Evolutionary conservation across 352 stramenopile species (phyloP), one percentile per base, ranked within the genome.

Genomic region (Phytopythium montanum): DNA sequence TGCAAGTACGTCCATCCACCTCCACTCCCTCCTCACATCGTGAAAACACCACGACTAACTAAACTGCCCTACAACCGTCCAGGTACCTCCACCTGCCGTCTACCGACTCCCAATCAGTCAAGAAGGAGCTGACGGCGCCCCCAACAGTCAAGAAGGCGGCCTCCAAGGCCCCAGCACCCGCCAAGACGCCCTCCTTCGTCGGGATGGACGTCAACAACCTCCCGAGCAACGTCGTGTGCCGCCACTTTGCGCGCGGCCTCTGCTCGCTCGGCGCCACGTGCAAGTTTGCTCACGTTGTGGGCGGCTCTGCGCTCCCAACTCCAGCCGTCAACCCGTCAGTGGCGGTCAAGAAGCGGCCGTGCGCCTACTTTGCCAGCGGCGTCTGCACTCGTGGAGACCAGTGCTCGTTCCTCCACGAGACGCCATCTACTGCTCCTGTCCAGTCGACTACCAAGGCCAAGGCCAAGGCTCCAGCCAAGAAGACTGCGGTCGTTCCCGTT

Each of bases 1-100:
- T 93, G 83, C 81, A 93, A 93, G 77, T 88, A 73, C 56, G 72
- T 78, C 4, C 13, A 26, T 41, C n/a, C n/a, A n/a, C n/a, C n/a
- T n/a, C n/a, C 9, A 38, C 33, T 38, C 14, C 9, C 33, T 38
- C 8, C 33, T 16, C 33, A 13, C 33, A 38, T 38, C 14, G 33
- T 38, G 6, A 38, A 38, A 12, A 38, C 2, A 38, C 2, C 9
- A 38, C 33, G 33, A 38, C 39, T 33, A 19, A 54, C 18, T 39
- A 16, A n/a, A n/a, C n/a, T n/a, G n/a, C n/a, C n/a, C n/a, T n/a
- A 31, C n/a, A 45, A n/a, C 25, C 26, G 4, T 41, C 23, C 50
- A 75, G 64, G 44, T 79, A 79, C 54, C 65, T 65, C 31, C 68
- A 79, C 49, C 54, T 64, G 13, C 72, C 59, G 12, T 55, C 73